Percentiles rank a stretch among this genome's conserved stretches.
Evolutionary conservation across 169 alveolate genomes (phyloP).

Genomic region (Perkinsus chesapeaki): DNA sequence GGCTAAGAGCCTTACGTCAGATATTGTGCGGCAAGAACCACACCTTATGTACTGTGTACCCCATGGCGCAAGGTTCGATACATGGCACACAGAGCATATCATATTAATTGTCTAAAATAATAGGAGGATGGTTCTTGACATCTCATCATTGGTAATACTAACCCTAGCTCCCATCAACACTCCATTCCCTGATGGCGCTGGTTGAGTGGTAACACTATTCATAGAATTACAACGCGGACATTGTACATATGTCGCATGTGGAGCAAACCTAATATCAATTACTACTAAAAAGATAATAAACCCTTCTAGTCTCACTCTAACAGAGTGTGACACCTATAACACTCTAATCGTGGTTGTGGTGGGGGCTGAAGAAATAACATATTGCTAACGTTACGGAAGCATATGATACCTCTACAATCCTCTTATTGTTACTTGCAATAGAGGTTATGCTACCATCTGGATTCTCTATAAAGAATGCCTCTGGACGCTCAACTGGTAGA

Average conservation of each 20-base stretch:
- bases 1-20: too few species aligned
- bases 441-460: neutral
- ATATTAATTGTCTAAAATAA: neutral
- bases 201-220: neutral
- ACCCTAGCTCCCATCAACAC: neutral
- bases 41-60: neutral
- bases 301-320: neutral
- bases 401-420: neutral
- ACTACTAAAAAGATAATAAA: too few species aligned
- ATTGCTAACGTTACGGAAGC: neutral
- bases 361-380: neutral
- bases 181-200: neutral
- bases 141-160: neutral
- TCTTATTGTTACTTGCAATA: neutral
- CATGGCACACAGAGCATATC: neutral
- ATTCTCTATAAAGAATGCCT: neutral
- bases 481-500: neutral
- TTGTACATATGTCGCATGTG: neutral
- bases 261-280: neutral
- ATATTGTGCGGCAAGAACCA: neutral
- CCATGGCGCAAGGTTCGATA: neutral
- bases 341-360: neutral
- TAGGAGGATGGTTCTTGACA: neutral
- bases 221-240: neutral
- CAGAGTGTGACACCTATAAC: neutral